phyloP scores from a whole-genome alignment of 2,329 filamentous ascomycete species.

The Raffaelea deltoideospora region DNA sequence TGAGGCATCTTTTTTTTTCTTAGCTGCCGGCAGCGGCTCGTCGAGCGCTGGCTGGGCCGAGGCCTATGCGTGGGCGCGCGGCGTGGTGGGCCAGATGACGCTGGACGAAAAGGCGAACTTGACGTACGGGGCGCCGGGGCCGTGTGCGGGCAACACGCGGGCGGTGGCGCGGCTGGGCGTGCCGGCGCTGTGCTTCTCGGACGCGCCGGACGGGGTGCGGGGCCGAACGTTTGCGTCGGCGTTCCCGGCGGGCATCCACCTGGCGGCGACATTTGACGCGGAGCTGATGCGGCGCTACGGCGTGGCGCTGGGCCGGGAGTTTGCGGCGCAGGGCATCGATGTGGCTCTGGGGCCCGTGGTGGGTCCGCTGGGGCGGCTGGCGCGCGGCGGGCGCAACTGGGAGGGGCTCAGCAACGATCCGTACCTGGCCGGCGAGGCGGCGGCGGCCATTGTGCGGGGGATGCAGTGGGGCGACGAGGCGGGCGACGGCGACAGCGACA shows the following conservation, averaged over 20 bases:
- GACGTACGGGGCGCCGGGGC: constrained; percentile 19
- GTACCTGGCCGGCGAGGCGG: constrained; percentile 15
- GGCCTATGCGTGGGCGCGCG: constrained; percentile 19
- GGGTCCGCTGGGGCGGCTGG: constrained; percentile 47
- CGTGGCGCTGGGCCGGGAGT: constrained; percentile 52
- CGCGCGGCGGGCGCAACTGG: constrained; percentile 48
- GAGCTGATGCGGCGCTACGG: constrained; percentile 51
- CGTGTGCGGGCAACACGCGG: constrained; percentile 18
- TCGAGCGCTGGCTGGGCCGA: constrained; percentile 16
- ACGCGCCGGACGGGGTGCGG: constrained; percentile 21
- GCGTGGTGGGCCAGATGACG: constrained; percentile 21
- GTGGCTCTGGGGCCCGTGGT: constrained; percentile 44
- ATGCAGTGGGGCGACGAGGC: too few species aligned
- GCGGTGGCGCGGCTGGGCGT: constrained; percentile 23
- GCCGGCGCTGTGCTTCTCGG: constrained; percentile 27
- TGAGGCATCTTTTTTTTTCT: too few species aligned
- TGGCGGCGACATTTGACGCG: constrained; percentile 57
- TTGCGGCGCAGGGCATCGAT: constrained; percentile 53
- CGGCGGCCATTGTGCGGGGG: constrained; percentile 14
- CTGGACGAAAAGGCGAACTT: constrained; percentile 24
- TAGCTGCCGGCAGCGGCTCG: constrained; percentile 15
- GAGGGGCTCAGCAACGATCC: constrained; percentile 26
- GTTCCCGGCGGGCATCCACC: constrained; percentile 54
- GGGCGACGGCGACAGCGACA: too few species aligned
- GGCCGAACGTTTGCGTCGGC: constrained; percentile 19